Evolutionary conservation across 2,329 filamentous ascomycete genomes (phyloP).

Genomic region (Grosmannia penicillata): DNA sequence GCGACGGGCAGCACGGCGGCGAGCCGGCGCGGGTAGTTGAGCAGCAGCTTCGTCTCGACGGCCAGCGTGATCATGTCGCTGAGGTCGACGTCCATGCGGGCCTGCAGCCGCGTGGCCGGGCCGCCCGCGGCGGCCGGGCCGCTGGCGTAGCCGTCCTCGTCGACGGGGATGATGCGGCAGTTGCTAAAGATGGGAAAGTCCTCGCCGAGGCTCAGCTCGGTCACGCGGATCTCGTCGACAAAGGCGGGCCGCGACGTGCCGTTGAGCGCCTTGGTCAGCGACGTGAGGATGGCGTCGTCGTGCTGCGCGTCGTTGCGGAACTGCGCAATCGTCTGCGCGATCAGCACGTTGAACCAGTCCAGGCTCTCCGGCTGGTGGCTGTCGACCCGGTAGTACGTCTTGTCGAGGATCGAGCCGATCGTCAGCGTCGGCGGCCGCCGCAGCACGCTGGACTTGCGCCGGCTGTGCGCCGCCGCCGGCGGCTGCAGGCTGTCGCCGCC

Average conservation of each 20-base stretch:
- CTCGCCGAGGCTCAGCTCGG: slow-evolving; percentile 84
- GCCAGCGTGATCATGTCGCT: slow-evolving; percentile 92
- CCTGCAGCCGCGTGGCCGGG: slow-evolving; percentile 58
- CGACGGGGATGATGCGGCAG: slow-evolving; percentile 84
- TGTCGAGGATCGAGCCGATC: slow-evolving; percentile 85
- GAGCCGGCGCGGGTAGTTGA: slow-evolving; percentile 87
- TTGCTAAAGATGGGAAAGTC: slow-evolving; percentile 99
- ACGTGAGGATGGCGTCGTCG: slow-evolving; percentile 77
- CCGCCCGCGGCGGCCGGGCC: slow-evolving; percentile 21
- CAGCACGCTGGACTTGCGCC: slow-evolving; percentile 50
- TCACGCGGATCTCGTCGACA: slow-evolving; percentile 84
- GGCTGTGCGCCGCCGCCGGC: slow-evolving; percentile 15
- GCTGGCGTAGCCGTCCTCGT: slow-evolving; percentile 56
- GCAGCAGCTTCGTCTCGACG: slow-evolving; percentile 80
- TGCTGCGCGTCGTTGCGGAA: slow-evolving; percentile 84
- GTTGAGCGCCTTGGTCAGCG: slow-evolving; percentile 74
- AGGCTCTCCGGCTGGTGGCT: slow-evolving; percentile 92
- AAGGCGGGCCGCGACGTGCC: slow-evolving; percentile 79
- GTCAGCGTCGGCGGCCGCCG: slow-evolving; percentile 62
- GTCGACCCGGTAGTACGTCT: slow-evolving; percentile 94
- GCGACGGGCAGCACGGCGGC: slow-evolving; percentile 86
- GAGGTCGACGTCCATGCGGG: slow-evolving; percentile 91
- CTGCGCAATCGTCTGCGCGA: slow-evolving; percentile 93
- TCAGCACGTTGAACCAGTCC: slow-evolving; percentile 97
- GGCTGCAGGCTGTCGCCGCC: slow-evolving; percentile 5